These are phyloP conservation scores for Trichoderma gracile DNA, from an alignment of 2,329 filamentous ascomycete species.

Conservation along the genomic window DNA sequence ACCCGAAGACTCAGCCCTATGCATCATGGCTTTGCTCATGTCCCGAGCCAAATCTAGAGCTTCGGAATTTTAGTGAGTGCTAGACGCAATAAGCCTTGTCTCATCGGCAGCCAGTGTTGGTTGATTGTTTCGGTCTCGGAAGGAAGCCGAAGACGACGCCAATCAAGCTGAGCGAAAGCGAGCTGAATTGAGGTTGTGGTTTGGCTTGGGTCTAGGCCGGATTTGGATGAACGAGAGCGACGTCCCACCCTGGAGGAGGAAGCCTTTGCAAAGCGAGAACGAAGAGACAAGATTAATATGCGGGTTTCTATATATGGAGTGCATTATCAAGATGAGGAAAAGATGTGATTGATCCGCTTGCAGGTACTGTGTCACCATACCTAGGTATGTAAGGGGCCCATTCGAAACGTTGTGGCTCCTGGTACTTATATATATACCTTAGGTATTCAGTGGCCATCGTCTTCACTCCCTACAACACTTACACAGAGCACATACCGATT, in stretches of 20 bases:
- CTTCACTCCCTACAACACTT: background rate
- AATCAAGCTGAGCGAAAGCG: slow-evolving; percentile 14
- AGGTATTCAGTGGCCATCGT: background rate
- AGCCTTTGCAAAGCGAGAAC: slow-evolving; percentile 5
- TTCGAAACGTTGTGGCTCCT: background rate
- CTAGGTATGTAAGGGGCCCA: too few species aligned
- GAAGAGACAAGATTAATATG: background rate
- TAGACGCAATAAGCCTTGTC: too few species aligned
- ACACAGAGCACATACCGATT: too few species aligned
- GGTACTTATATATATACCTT: background rate
- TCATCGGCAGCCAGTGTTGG: too few species aligned
- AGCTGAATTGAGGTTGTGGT: background rate
- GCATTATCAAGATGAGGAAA: background rate
- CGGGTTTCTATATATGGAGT: too few species aligned
- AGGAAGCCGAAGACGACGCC: background rate
- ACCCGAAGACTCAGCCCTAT: background rate
- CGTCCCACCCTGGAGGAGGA: background rate
- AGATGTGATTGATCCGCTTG: background rate
- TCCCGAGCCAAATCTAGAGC: too few species aligned
- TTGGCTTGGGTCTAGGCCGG: background rate
- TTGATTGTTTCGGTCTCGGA: too few species aligned
- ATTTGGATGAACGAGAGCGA: slow-evolving; percentile 24
- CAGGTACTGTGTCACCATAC: background rate
- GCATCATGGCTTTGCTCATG: too few species aligned
- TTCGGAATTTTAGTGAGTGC: too few species aligned